Conservation (phyloP, 208 protist genomes). For the Leishmania turanica region DNA sequence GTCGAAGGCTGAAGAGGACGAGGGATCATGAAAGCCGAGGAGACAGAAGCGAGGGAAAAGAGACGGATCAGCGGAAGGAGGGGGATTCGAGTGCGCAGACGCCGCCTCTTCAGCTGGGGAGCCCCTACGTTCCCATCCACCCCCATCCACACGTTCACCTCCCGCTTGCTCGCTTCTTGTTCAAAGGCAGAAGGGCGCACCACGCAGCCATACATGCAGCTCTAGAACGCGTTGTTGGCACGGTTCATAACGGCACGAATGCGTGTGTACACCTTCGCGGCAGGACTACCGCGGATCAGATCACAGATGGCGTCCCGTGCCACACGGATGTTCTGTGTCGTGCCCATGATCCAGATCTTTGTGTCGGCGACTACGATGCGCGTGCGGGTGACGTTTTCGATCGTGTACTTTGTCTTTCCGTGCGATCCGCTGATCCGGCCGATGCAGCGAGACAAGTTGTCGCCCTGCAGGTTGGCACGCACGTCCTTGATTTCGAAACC, state of each 20-base stretch:
- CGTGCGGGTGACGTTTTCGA: conserved; percentile 99
- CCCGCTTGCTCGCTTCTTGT: neutral
- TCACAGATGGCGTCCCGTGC: conserved; percentile 97
- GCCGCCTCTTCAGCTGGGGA: neutral
- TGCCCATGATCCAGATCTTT: conserved; percentile 98
- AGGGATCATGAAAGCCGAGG: neutral
- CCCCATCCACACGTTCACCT: neutral
- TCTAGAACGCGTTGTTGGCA: conserved; percentile 95
- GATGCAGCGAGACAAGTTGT: conserved; percentile 97
- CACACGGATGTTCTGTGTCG: conserved; percentile 97
- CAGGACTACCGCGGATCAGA: conserved; percentile 97
- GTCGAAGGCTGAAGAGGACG: neutral
- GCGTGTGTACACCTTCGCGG: conserved; percentile 97
- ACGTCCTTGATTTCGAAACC: conserved; percentile 99
- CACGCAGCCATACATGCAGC: neutral
- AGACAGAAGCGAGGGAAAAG: neutral
- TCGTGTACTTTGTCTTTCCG: conserved; percentile 99
- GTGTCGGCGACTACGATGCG: conserved; percentile 99
- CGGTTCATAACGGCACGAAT: conserved; percentile 95
- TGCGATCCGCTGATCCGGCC: conserved; percentile 99
- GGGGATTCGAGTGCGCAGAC: neutral
- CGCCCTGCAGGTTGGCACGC: conserved; percentile 89
- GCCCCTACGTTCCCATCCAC: neutral
- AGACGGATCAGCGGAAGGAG: neutral
- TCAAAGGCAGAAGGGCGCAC: neutral